A percentile compares a stretch with the other conserved stretches of the same genome.
Evolutionary conservation across 2,329 filamentous ascomycete genomes (phyloP).

Genomic region (Nothophaeocryptopus gaeumannii): DNA sequence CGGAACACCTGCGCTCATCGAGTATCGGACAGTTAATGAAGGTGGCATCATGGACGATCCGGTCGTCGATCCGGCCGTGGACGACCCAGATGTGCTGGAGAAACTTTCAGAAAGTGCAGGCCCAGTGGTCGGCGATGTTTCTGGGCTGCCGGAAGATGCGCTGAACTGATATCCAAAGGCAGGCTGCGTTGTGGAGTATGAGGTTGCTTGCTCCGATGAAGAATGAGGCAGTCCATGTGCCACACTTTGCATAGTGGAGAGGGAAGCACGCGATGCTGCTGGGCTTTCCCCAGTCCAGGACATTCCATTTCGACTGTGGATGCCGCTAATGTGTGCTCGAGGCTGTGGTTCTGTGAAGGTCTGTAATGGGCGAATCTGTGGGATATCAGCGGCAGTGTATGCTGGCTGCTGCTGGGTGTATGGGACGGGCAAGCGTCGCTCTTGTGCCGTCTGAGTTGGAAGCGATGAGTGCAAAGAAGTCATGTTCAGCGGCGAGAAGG

Average conservation of each 20-base stretch:
- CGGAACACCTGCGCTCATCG: slow-evolving; percentile 6
- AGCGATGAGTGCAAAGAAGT: slow-evolving; percentile 34
- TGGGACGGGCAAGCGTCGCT: slow-evolving; percentile 33
- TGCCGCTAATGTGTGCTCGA: slow-evolving; percentile 27
- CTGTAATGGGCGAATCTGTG: slow-evolving; percentile 27
- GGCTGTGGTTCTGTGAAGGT: slow-evolving; percentile 24
- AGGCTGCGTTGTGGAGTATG: slow-evolving; percentile 20
- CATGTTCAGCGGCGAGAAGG: slow-evolving; percentile 35
- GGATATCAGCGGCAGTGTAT: slow-evolving; percentile 20
- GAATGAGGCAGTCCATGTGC: slow-evolving; percentile 14
- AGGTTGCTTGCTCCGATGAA: slow-evolving; percentile 22
- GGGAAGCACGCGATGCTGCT: slow-evolving; percentile 9
- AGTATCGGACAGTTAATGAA: slow-evolving; percentile 19
- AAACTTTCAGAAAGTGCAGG: slow-evolving; percentile 22
- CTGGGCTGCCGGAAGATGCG: slow-evolving; percentile 24
- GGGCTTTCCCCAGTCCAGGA: slow-evolving; percentile 27
- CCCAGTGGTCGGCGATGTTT: slow-evolving; percentile 25
- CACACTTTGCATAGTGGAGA: too few relatives aligned
- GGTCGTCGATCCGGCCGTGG: slow-evolving; percentile 10
- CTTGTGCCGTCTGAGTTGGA: slow-evolving; percentile 31
- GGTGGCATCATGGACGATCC: slow-evolving; percentile 21
- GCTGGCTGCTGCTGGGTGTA: slow-evolving; percentile 23
- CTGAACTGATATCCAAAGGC: slow-evolving; percentile 31
- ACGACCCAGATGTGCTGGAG: slow-evolving; percentile 20
- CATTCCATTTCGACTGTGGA: slow-evolving; percentile 33